Conservation (phyloP, 345 rosid species). For the Melaleuca alternifolia region DNA sequence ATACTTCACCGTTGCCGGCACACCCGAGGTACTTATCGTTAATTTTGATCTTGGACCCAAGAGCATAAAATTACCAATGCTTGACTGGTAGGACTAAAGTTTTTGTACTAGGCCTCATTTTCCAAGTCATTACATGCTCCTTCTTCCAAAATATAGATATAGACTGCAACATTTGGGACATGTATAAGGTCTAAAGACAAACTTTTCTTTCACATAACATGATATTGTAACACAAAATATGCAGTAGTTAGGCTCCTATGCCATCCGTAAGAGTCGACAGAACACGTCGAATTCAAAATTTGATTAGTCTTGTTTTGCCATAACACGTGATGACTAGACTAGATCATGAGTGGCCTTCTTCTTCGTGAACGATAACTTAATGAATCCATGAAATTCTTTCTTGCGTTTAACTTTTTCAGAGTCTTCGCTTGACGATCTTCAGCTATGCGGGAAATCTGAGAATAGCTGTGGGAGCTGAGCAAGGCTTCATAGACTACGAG, state of each 20-base stretch:
- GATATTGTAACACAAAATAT: not conserved
- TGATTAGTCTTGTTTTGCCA: not conserved
- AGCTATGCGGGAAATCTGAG: constrained; percentile 29
- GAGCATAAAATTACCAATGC: constrained; percentile 5
- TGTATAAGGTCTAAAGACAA: not conserved
- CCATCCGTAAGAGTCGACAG: not conserved
- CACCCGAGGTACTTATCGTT: constrained; percentile 25
- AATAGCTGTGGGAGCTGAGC: constrained; percentile 14
- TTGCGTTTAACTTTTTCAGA: constrained; percentile 6
- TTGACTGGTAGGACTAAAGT: not conserved
- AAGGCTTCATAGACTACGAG: constrained; percentile 22
- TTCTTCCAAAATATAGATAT: not conserved
- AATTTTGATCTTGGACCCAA: constrained; percentile 3
- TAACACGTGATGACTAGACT: not conserved
- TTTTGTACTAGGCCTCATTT: not conserved
- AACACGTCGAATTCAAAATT: not conserved
- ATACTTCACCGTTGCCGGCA: constrained; percentile 27
- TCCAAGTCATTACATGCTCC: not conserved
- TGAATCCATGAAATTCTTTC: not conserved
- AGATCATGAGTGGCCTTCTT: not conserved
- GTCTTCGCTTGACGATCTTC: constrained; percentile 6
- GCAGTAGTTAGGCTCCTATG: not conserved
- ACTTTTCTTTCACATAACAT: not conserved
- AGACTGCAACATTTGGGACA: not conserved
- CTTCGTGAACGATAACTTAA: not conserved